A percentile compares a stretch with the other conserved stretches of the same genome.
These are phyloP conservation scores for Nicotiana sylvestris DNA, from an alignment of 257 asterid genomes.

Conservation along the genomic window DNA sequence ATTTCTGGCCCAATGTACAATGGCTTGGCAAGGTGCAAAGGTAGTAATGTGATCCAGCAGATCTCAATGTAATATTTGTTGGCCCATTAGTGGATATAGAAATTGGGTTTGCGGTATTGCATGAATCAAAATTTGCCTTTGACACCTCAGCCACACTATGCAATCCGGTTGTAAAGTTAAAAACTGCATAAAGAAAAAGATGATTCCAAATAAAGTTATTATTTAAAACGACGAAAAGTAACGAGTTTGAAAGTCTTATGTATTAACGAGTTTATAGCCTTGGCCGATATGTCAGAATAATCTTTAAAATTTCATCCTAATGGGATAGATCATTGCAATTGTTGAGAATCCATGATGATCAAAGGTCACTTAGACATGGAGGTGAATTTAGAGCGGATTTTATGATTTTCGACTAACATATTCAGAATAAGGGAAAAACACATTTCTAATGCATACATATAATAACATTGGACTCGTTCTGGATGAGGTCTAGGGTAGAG, in stretches of 20 bases:
- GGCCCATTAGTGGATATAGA: slow-evolving; percentile 41
- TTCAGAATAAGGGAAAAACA: no score
- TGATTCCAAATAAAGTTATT: background rate
- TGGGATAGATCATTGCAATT: no score
- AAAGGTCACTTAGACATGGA: no score
- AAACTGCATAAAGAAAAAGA: slow-evolving; percentile 32
- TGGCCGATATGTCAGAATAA: no score
- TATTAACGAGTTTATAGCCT: no score
- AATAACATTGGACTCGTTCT: no score
- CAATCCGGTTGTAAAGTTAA: slow-evolving; percentile 42
- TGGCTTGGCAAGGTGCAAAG: slow-evolving; percentile 47
- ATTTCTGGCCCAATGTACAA: slow-evolving; percentile 46
- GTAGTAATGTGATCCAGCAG: slow-evolving; percentile 54
- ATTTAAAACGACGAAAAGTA: background rate
- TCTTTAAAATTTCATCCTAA: no score
- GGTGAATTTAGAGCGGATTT: no score
- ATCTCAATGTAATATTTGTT: slow-evolving; percentile 35
- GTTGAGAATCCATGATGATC: no score
- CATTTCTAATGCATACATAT: no score
- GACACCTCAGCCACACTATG: slow-evolving; percentile 62
- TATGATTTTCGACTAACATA: no score
- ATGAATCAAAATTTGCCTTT: slow-evolving; percentile 34
- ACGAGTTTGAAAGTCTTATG: background rate
- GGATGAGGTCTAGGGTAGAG: no score
- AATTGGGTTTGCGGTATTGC: slow-evolving; percentile 44